Base-by-base conservation (phyloP, 352 stramenopile genomes). In the Globisporangium yorkense region DNA sequence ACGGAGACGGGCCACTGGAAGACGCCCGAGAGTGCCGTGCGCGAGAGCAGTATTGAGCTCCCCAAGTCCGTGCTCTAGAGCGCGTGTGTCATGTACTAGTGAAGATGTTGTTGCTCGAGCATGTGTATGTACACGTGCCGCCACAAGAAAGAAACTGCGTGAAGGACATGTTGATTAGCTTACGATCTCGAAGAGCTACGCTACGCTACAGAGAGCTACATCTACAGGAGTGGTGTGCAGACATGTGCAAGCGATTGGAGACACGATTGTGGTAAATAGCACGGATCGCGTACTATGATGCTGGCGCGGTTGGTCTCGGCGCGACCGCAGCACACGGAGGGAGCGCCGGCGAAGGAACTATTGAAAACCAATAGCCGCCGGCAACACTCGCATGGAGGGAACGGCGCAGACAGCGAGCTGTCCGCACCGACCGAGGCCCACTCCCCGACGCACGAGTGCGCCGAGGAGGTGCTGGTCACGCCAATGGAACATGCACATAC, bases 231-330 rank as follows among this genome's bases (percentile, higher is more conserved):
- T 6, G 56, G n/a, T 49, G 37, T 24, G 8, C 57, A n/a, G 27
- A 35, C 41, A 65, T 90, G 77, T 88, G 53, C 66, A 62, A 87
- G 80, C 71, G 59, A 88, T 79, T 90, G 80, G 80, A 90, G 80
- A 87, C 80, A 87, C 80, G 71, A 84, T 68, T 63, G 72, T 80
- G 77, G 76, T 75, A 64, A 71, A 64, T 63, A 62, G 72, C 75
- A 74, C 72, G 56, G 71, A 69, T 70, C 75, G 76, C 67, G 80
- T 90, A 90, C 80, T 90, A 90, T 90, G 80, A 90, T 90, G 61
- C 77, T 88, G 67, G 48, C 57, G 27, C 57, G 27, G 47, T 75
- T 79, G 40, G 33, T 90, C 13, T 90, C 16, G 77, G 75, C 77
- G 66, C 63, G 67, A 70, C 41, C 66, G 61, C 48, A 63, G 49